Percentiles rank a stretch among this genome's conserved stretches.
Evolutionary conservation across 495 filamentous ascomycete genomes (phyloP).

Genomic region (Chlorociboria aeruginascens): DNA sequence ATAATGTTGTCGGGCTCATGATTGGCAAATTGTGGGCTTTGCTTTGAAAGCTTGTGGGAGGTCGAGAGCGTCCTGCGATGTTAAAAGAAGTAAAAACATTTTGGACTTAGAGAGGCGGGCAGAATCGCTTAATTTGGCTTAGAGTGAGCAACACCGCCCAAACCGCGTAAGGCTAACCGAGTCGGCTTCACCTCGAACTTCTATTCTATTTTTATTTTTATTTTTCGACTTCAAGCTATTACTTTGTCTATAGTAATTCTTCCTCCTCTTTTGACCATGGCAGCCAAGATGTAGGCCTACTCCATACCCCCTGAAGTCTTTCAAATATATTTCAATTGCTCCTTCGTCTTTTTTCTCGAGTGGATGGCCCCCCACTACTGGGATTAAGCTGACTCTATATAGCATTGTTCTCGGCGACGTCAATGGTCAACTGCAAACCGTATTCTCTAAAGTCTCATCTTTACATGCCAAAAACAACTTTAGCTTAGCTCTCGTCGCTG

Average conservation of each 20-base stretch:
- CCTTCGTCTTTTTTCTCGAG: neutral
- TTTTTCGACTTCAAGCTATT: neutral
- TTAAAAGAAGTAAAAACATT: neutral
- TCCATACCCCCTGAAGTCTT: too few species aligned
- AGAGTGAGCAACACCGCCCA: neutral
- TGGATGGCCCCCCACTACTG: neutral
- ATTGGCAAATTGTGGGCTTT: neutral
- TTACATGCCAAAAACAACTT: constrained; percentile 80
- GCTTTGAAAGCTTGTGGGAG: neutral
- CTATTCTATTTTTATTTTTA: neutral
- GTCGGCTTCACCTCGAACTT: neutral
- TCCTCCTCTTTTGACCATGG: constrained; percentile 29
- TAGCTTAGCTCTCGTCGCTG: constrained; percentile 68
- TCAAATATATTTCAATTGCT: too few species aligned
- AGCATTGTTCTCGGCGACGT: constrained; percentile 75
- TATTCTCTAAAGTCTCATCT: constrained; percentile 66
- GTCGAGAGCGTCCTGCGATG: neutral
- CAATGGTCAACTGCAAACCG: constrained; percentile 56
- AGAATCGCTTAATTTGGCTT: neutral
- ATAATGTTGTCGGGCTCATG: constrained; percentile 44
- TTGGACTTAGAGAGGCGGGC: neutral
- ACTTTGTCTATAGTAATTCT: neutral
- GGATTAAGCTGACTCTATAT: constrained; percentile 5
- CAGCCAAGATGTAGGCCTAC: constrained; percentile 56
- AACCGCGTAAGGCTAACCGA: too few species aligned